These are phyloP conservation scores for Paecilomyces niveus DNA, from an alignment of 2,329 filamentous ascomycete species.

Conservation along the genomic window DNA sequence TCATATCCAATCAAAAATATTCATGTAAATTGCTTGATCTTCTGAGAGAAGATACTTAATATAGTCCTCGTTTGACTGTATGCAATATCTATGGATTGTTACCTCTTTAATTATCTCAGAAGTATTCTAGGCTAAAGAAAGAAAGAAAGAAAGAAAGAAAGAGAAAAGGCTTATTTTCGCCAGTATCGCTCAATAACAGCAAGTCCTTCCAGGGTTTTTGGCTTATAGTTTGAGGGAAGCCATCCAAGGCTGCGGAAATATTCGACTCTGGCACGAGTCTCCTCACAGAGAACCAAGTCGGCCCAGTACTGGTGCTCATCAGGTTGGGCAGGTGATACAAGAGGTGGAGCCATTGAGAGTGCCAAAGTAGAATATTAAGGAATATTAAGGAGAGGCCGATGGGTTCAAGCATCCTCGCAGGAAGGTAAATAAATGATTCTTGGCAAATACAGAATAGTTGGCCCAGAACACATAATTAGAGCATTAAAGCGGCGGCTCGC, in stretches of 20 bases:
- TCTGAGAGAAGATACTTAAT: conserved; percentile 15
- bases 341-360: no score
- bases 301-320: no score
- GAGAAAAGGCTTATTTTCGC: conserved; percentile 8
- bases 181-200: conserved; percentile 15
- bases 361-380: no score
- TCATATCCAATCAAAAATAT: conserved; percentile 21
- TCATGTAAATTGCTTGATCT: conserved; percentile 17
- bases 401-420: no score
- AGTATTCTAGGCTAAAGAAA: no score
- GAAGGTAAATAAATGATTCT: no score
- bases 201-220: conserved; percentile 15
- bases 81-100: conserved; percentile 14
- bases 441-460: no score
- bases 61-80: conserved; percentile 17
- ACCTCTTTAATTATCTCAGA: not conserved
- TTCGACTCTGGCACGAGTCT: conserved; percentile 17
- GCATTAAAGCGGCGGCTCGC: no score
- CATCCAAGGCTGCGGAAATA: conserved; percentile 15
- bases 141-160: not conserved
- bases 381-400: no score
- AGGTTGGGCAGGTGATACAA: no score
- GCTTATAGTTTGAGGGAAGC: conserved; percentile 20
- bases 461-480: no score
- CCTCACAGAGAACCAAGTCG: conserved; percentile 17